These are phyloP conservation scores for Maudiozyma bulderi DNA, from an alignment of 805 yeast genomes.

Conservation along the genomic window DNA sequence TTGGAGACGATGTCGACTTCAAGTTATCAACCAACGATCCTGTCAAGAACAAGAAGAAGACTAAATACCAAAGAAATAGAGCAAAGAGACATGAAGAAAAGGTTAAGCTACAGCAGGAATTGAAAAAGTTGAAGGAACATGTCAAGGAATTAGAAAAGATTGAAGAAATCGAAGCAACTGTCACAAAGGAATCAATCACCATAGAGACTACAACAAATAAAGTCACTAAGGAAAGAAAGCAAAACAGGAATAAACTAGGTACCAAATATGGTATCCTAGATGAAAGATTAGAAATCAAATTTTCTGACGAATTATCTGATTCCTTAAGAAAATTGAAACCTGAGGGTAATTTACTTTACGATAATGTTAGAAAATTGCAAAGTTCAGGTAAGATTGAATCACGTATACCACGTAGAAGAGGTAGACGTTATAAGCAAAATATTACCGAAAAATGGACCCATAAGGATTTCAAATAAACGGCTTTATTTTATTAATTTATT, in stretches of 20 bases:
- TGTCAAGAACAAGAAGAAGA: constrained; percentile 59
- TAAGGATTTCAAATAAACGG: constrained; percentile 67
- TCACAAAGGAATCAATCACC: constrained; percentile 9
- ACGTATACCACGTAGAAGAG: constrained; percentile 53
- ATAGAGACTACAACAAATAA: constrained; percentile 13
- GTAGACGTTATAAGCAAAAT: constrained; percentile 61
- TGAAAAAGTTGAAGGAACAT: constrained; percentile 51
- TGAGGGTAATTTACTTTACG: constrained; percentile 80
- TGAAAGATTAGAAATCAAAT: constrained; percentile 58
- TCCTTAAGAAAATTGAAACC: constrained; percentile 78
- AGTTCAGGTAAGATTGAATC: constrained; percentile 81
- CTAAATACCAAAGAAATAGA: constrained; percentile 66
- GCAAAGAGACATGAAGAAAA: constrained; percentile 55
- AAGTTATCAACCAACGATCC: constrained; percentile 65
- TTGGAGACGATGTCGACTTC: constrained; percentile 28
- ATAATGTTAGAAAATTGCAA: constrained; percentile 73
- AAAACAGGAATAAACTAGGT: constrained; percentile 33
- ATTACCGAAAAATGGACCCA: constrained; percentile 88
- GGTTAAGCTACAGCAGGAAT: constrained; percentile 42
- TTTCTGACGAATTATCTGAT: constrained; percentile 80
- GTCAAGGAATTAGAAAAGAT: constrained; percentile 48
- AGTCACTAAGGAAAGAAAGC: constrained; percentile 23
- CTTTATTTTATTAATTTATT: background rate
- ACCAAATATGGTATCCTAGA: constrained; percentile 40
- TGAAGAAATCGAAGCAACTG: constrained; percentile 29